Conservation (phyloP, 306 rosid species). For the Clitoria ternatea region DNA sequence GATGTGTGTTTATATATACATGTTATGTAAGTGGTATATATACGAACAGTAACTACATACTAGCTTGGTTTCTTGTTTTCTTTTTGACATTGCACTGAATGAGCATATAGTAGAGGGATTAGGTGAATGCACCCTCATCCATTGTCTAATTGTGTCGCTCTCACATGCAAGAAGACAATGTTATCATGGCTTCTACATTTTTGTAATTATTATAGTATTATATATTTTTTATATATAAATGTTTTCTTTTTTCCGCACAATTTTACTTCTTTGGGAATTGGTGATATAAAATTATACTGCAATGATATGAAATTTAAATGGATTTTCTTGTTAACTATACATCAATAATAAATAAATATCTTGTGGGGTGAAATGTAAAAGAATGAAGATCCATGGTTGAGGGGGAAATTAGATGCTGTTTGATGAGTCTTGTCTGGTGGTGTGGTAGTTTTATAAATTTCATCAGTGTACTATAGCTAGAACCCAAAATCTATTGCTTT, state of each 20-base stretch:
- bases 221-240: background rate
- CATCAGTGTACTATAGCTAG: conserved; percentile 1
- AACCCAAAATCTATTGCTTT: conserved; percentile 12
- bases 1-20: background rate
- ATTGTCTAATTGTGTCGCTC: conserved; percentile 19
- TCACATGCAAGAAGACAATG: conserved; percentile 35
- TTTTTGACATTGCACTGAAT: background rate
- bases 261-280: conserved; percentile 26
- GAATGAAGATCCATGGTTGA: background rate
- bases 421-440: conserved; percentile 11
- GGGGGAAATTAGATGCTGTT: conserved; percentile 20
- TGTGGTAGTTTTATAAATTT: background rate
- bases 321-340: background rate
- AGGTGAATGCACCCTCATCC: conserved; percentile 9
- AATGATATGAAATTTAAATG: background rate
- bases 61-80: background rate
- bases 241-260: conserved; percentile 30
- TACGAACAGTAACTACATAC: background rate
- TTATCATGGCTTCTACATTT: conserved; percentile 23
- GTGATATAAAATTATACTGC: background rate
- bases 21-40: background rate
- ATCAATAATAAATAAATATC: background rate
- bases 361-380: background rate
- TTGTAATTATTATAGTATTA: background rate
- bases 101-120: conserved; percentile 20